Evolutionary conservation across 2,329 filamentous ascomycete species (phyloP).

Genomic region (Microdochium nivale): DNA sequence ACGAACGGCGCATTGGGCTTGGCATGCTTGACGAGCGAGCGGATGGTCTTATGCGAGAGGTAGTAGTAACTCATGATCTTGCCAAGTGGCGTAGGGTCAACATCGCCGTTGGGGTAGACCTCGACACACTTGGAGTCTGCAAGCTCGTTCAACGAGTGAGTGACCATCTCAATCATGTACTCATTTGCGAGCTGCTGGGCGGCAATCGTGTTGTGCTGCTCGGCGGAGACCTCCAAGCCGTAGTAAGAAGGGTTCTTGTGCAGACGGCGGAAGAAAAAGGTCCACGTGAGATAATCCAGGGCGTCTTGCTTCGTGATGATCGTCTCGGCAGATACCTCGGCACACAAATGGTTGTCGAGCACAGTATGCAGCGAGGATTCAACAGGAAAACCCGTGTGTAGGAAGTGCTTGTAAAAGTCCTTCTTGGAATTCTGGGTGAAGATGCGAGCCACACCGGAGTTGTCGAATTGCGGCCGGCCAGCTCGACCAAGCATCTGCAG

Average conservation of each 20-base stretch:
- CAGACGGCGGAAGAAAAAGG: conserved; percentile 94
- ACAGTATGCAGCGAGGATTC: conserved; percentile 95
- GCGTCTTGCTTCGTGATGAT: conserved; percentile 94
- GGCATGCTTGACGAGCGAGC: conserved; percentile 69
- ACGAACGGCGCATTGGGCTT: conserved; percentile 69
- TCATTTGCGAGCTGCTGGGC: conserved; percentile 86
- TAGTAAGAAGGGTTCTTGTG: conserved; percentile 99
- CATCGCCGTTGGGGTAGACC: conserved; percentile 76
- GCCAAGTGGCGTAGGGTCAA: conserved; percentile 82
- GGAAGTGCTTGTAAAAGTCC: conserved; percentile 98
- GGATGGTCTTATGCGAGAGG: conserved; percentile 88
- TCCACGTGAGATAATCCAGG: conserved; percentile 96
- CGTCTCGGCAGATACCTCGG: conserved; percentile 89
- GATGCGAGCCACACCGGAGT: conserved; percentile 89
- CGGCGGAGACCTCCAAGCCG: conserved; percentile 83
- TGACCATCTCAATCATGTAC: conserved; percentile 90
- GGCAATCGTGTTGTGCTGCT: conserved; percentile 80
- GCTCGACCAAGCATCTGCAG: conserved; percentile 96
- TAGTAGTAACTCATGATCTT: conserved; percentile 99
- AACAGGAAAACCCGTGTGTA: conserved; percentile 95
- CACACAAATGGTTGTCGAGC: conserved; percentile 90
- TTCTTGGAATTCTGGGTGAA: conserved; percentile 98
- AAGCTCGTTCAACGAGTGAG: conserved; percentile 74
- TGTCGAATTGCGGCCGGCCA: conserved; percentile 92
- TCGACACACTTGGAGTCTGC: conserved; percentile 77